Evolutionary conservation across 768 basidiomycete genomes (phyloP).

Genomic region (Russula abietina): DNA sequence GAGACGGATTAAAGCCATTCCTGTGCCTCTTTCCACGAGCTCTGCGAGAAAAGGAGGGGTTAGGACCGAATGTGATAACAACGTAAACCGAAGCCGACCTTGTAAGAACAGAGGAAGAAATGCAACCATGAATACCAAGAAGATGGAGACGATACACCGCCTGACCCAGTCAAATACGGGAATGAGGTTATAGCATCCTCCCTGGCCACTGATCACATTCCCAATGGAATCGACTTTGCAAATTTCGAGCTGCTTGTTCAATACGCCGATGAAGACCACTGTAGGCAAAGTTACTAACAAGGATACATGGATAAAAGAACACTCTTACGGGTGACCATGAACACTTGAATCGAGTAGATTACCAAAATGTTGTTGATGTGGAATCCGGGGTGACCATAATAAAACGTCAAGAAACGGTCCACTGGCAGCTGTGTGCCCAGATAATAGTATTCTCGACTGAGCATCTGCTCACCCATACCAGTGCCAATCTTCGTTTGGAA

Average conservation of each 20-base stretch:
- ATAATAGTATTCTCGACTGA: conserved; percentile 99
- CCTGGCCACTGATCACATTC: conserved; percentile 76
- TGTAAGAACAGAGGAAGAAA: conserved; percentile 95
- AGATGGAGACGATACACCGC: conserved; percentile 94
- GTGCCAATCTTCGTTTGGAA: conserved; percentile 99
- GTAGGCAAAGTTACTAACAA: not conserved
- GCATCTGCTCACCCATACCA: conserved; percentile 99
- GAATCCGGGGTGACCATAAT: conserved; percentile 99
- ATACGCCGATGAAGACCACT: conserved; percentile 93
- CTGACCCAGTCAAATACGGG: conserved; percentile 98
- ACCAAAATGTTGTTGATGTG: conserved; percentile 99
- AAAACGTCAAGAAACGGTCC: conserved; percentile 98
- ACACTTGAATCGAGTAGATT: conserved; percentile 95
- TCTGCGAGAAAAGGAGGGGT: conserved; percentile 42
- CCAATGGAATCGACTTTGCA: conserved; percentile 80
- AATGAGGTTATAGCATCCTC: conserved; percentile 91
- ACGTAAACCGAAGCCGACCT: conserved; percentile 45
- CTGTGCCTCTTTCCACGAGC: conserved; percentile 92
- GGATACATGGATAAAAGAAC: conserved; percentile 3
- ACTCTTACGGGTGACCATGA: conserved; percentile 87
- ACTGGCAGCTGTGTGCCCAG: conserved; percentile 96
- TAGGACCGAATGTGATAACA: conserved; percentile 4
- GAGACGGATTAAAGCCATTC: conserved; percentile 88
- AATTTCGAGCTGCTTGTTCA: conserved; percentile 88
- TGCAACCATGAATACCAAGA: conserved; percentile 97